Conservation (phyloP, 495 filamentous ascomycete species). For the Aspergillus wentii region DNA sequence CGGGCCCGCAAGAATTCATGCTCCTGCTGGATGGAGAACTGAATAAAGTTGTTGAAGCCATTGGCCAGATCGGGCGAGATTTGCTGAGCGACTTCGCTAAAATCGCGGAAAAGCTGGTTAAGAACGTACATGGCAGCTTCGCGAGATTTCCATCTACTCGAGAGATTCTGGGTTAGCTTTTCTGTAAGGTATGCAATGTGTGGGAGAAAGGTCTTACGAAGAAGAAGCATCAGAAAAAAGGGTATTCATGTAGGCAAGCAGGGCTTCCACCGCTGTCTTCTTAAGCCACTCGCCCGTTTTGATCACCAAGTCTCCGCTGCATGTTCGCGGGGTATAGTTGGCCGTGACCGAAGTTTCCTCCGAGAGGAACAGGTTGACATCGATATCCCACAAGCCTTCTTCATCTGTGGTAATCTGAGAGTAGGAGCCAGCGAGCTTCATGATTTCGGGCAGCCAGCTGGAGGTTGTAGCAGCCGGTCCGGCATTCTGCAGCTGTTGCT, state of each 20-base stretch:
- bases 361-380: slow-evolving; percentile 89
- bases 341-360: slow-evolving; percentile 95
- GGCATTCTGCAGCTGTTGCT: slow-evolving; percentile 61
- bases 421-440: slow-evolving; percentile 76
- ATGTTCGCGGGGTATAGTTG: slow-evolving; percentile 90
- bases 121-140: slow-evolving; percentile 82
- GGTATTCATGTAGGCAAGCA: slow-evolving; percentile 66
- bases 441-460: slow-evolving; percentile 73
- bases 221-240: slow-evolving; percentile 52
- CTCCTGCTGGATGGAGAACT: slow-evolving; percentile 66
- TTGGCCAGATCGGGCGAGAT: slow-evolving; percentile 62
- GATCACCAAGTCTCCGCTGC: slow-evolving; percentile 83
- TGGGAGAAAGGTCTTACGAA: slow-evolving; percentile 41
- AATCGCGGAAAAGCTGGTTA: slow-evolving; percentile 74
- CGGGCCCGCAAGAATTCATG: slow-evolving; percentile 72
- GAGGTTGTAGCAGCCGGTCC: slow-evolving; percentile 49
- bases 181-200: no score
- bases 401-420: slow-evolving; percentile 92
- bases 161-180: slow-evolving; percentile 21
- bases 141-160: slow-evolving; percentile 53
- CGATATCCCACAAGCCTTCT: slow-evolving; percentile 91
- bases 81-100: slow-evolving; percentile 63
- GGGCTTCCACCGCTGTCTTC: slow-evolving; percentile 61
- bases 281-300: slow-evolving; percentile 91
- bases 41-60: slow-evolving; percentile 71